Percentiles rank a stretch among this genome's conserved stretches.
These are phyloP conservation scores for Fusarium illudens DNA, from an alignment of 2,329 filamentous ascomycete genomes.

Conservation along the genomic window DNA sequence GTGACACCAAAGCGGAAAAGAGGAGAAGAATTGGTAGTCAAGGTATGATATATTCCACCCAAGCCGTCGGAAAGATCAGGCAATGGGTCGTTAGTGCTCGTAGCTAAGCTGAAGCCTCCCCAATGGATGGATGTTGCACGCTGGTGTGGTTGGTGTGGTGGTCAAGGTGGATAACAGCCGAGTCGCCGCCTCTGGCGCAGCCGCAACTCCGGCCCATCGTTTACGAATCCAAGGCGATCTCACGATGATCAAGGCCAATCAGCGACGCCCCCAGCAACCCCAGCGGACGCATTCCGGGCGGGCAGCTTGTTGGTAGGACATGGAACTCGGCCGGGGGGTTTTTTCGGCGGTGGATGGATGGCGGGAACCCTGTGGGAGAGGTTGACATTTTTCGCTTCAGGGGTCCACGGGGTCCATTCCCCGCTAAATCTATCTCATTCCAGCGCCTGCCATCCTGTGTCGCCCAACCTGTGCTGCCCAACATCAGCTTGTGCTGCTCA, in stretches of 20 bases:
- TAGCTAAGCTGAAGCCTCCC: slow-evolving; percentile 23
- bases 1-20: not conserved
- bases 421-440: slow-evolving; percentile 20
- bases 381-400: slow-evolving; percentile 22
- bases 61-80: slow-evolving; percentile 1
- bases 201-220: slow-evolving; percentile 16
- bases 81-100: slow-evolving; percentile 15
- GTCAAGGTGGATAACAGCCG: slow-evolving; percentile 28
- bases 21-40: not conserved
- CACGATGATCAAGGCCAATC: slow-evolving; percentile 21
- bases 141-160: slow-evolving; percentile 33
- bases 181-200: slow-evolving; percentile 23
- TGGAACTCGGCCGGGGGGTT: slow-evolving; percentile 17
- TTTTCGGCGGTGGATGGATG: not conserved
- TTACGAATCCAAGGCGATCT: slow-evolving; percentile 3
- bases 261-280: slow-evolving; percentile 4
- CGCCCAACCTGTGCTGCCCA: not conserved
- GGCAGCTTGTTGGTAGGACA: slow-evolving; percentile 5
- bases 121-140: slow-evolving; percentile 20
- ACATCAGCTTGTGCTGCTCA: not conserved
- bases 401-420: slow-evolving; percentile 23
- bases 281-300: slow-evolving; percentile 8
- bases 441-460: not conserved
- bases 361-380: not conserved
- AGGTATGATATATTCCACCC: slow-evolving; percentile 23